Base-by-base conservation (phyloP, 2,329 filamentous ascomycete species). In the Aspergillus candidus region DNA sequence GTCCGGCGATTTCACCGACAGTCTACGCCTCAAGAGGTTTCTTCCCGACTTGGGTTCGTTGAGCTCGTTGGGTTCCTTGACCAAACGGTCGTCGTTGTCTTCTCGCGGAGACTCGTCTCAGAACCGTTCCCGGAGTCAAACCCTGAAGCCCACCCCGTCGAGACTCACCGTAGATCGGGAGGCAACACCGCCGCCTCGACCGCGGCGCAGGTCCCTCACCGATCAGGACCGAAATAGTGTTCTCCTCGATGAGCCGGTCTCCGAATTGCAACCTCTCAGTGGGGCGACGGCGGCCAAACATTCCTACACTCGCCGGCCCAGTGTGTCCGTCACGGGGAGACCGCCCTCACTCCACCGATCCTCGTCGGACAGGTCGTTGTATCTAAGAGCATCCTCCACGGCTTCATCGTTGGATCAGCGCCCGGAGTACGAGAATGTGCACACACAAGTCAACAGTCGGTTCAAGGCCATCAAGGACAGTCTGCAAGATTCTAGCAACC, bases 381-480 rank as follows among this genome's bases (percentile, higher is more conserved):
- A 75, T 13, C 74, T 93, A 12, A 81, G 87, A 53, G 82, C 80
- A 4, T 71, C 89, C 3, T 94, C 90, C 0, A 76, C 82, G 18
- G 82, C 85, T 1, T 93, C 89, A 0, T 94, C 88, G 0, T 75
- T 94, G 1, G 90, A 90, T 2, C 88, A 96, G 59, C 87, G 91
- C 56, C 80, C 80, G 32, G 78, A 83, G 35, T 97, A 93, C 63
- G 79, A 85, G 39, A 75, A 93, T 63, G 81, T 94, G 11, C 80
- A 83, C 35, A 85, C 88, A 49, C 87, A 93, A 71, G 84, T 91
- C 53, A 97, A 96, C 58, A 88, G 86, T 54, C 79, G 91, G 34
- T 76, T 93, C 59, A 94, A 94, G 69, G 91, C 91, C 4, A 86
- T 97, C 62, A 86, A 83, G 59, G 90, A 96, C 62, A 94, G 85